phyloP scores from a whole-genome alignment of 2,329 filamentous ascomycete genomes.

The Elsinoe necatrix region DNA sequence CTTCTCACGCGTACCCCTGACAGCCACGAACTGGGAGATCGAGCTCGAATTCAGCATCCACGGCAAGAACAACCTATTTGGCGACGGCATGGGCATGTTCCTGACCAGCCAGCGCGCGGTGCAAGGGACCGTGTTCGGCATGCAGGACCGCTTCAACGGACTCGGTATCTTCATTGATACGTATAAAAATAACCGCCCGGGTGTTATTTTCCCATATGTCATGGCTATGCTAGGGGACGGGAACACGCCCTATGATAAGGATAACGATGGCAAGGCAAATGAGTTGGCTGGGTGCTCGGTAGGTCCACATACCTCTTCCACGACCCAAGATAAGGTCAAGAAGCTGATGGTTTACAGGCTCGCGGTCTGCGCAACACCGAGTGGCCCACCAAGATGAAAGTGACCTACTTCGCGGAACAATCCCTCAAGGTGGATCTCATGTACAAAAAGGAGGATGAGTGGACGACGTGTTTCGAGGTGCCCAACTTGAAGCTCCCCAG shows the following conservation, averaged over 20 bases:
- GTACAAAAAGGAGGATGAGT: constrained; percentile 84
- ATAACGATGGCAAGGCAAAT: constrained; percentile 84
- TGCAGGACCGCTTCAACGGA: constrained; percentile 81
- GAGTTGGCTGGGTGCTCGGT: constrained; percentile 90
- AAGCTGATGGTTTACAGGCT: constrained; percentile 41
- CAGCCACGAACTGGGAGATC: constrained; percentile 98
- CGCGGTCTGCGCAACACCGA: constrained; percentile 73
- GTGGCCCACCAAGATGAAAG: constrained; percentile 71
- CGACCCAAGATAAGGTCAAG: background rate
- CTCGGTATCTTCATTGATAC: constrained; percentile 95
- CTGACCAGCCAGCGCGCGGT: constrained; percentile 85
- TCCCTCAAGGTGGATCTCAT: constrained; percentile 81
- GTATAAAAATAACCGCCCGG: constrained; percentile 98
- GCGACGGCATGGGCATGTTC: constrained; percentile 97
- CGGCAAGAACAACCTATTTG: constrained; percentile 80
- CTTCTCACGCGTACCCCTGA: constrained; percentile 87
- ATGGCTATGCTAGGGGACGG: constrained; percentile 98
- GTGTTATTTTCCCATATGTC: constrained; percentile 90
- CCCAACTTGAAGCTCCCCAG: constrained; percentile 63
- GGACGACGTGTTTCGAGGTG: constrained; percentile 79
- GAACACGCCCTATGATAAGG: constrained; percentile 79
- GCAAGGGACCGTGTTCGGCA: constrained; percentile 78
- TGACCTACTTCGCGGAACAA: constrained; percentile 97
- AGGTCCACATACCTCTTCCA: constrained; percentile 24
- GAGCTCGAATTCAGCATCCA: constrained; percentile 93